phyloP scores from a whole-genome alignment of 2,329 filamentous ascomycete species.

The Fusarium cyanostomum region DNA sequence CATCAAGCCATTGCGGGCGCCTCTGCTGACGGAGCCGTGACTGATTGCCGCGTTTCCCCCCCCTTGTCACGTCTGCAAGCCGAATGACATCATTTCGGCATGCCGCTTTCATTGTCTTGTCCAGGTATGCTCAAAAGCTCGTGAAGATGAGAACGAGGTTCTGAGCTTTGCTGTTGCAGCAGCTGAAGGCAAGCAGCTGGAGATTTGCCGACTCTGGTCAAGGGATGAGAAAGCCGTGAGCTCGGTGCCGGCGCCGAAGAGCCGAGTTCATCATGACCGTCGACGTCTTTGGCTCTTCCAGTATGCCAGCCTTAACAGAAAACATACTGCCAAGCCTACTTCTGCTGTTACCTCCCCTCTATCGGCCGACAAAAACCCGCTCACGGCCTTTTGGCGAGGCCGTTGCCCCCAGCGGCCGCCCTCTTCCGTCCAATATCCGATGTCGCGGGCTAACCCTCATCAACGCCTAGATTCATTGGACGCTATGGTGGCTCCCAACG shows the following conservation, averaged over 20 bases:
- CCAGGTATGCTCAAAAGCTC: background rate
- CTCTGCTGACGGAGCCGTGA: conserved; percentile 23
- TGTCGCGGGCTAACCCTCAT: background rate
- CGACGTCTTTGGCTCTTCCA: background rate
- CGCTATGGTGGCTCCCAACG: background rate
- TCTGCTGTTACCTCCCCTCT: background rate
- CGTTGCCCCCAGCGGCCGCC: background rate
- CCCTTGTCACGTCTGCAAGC: conserved; percentile 9
- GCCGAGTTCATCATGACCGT: background rate
- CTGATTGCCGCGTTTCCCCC: conserved; percentile 21
- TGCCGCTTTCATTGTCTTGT: conserved; percentile 18
- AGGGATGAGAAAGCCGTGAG: background rate
- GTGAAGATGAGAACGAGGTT: background rate
- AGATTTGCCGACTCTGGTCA: background rate
- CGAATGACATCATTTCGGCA: conserved; percentile 28
- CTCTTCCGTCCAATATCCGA: conserved; percentile 7
- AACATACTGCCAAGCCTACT: background rate
- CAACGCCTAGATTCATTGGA: background rate
- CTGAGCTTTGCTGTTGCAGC: background rate
- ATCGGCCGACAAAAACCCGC: background rate
- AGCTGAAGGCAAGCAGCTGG: background rate
- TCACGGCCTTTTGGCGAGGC: background rate
- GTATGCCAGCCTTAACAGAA: background rate
- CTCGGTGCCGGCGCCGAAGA: background rate
- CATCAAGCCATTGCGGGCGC: background rate